Evolutionary conservation across 441 rosid genomes (phyloP), one percentile per base, ranked within the genome.

Genomic region (Erodium texanum): DNA sequence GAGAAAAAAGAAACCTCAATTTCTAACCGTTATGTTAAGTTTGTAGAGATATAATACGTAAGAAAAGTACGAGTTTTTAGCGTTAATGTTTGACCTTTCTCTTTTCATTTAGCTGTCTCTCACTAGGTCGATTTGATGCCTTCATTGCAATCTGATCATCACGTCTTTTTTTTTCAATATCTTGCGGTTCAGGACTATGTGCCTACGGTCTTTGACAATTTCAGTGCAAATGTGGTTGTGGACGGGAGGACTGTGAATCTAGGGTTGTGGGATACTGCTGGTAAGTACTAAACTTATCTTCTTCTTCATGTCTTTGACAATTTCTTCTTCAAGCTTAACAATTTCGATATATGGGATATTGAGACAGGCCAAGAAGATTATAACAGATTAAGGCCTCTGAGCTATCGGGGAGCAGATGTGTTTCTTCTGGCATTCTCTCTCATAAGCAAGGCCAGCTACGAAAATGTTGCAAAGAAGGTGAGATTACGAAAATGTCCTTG

Each of bases 201-300:
- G 72, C 98, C 98, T 7, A 92, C 98, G 1, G 96, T 92, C 34
- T 91, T 91, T 16, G 97, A 91, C 82, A 91, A 91, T 76, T 91
- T 91, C 81, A 86, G 96, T 66, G 97, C 97, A 3, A 92, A 92
- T 66, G 97, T 92, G 68, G 91, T 85, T 61, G 97, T 92, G 65
- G 94, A 92, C 83, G 96, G 96, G 32, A 92, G 82, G 81, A 92
- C 94, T 50, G 90, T 92, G 64, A 89, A 92, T 78, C 84, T 92
- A 16, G 98, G 93, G 52, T 75, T 92, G 77, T 92, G 97, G 98
- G 98, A 92, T 70, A 92, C 96, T 71, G 98, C 98, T 38, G 98
- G 98, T 87, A 68, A 73, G 77, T 73, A 74, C 41, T 20, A 3
- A 64, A 64, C 61, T 59, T 10, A 10, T 71, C 59, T 50, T n/a